Evolutionary conservation across 371 early-diverging fungal species (phyloP).

Genomic region (Neoconidiobolus thromboides): DNA sequence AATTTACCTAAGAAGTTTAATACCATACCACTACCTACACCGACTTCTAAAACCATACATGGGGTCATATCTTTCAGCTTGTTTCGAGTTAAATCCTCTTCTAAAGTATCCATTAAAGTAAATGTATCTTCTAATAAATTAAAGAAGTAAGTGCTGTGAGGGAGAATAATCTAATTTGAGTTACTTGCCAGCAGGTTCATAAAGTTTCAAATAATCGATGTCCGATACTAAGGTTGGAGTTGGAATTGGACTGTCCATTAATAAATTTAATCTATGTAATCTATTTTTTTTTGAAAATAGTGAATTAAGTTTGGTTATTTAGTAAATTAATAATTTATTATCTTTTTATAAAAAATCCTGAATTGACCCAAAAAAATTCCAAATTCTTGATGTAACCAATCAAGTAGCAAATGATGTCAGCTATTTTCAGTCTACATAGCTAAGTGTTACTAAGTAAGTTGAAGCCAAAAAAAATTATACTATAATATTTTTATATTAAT

Average conservation of each 20-base stretch:
- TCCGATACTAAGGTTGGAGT: neutral
- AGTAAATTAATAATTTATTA: too few relatives aligned
- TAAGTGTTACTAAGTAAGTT: too few relatives aligned
- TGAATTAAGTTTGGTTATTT: too few relatives aligned
- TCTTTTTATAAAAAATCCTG: too few relatives aligned
- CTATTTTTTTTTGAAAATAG: too few relatives aligned
- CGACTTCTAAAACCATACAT: constrained; percentile 62
- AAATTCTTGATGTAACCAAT: too few relatives aligned
- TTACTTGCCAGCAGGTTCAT: constrained; percentile 1
- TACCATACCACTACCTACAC: constrained; percentile 81
- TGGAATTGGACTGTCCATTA: too few relatives aligned
- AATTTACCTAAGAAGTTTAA: constrained; percentile 48
- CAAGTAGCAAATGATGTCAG: too few relatives aligned
- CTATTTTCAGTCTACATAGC: too few relatives aligned
- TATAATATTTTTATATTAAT: neutral
- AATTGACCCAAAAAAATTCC: too few relatives aligned
- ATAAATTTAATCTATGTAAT: too few relatives aligned
- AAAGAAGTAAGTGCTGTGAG: neutral
- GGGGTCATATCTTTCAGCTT: constrained; percentile 28
- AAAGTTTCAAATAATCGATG: neutral
- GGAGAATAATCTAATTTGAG: neutral
- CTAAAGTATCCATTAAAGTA: constrained; percentile 77
- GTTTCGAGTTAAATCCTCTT: constrained; percentile 28
- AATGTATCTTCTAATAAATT: constrained; percentile 69
- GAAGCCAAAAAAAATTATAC: too few relatives aligned